These are phyloP conservation scores for Penicillium cosmopolitanum DNA, from an alignment of 495 filamentous ascomycete genomes.

Conservation along the genomic window DNA sequence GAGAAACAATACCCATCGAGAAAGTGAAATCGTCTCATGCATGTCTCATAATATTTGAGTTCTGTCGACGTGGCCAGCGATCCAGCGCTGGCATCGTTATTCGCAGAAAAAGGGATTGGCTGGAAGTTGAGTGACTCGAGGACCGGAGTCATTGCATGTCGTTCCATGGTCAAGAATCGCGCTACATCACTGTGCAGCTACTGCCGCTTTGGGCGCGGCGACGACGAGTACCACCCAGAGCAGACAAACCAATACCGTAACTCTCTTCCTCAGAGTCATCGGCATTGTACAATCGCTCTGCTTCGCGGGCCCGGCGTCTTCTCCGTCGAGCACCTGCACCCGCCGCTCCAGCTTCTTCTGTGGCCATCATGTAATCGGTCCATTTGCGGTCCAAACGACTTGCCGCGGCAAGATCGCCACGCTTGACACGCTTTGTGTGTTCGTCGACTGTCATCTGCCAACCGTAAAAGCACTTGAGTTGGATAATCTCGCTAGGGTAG, in stretches of 20 bases:
- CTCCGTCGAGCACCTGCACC: constrained; percentile 68
- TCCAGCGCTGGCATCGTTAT: constrained; percentile 21
- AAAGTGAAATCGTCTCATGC: constrained; percentile 6
- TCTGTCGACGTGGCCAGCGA: constrained; percentile 9
- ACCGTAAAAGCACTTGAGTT: constrained; percentile 89
- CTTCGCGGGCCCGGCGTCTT: constrained; percentile 75
- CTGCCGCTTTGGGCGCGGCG: constrained; percentile 60
- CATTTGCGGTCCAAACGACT: constrained; percentile 81
- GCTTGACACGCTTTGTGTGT: constrained; percentile 80
- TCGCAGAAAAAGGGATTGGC: constrained; percentile 12
- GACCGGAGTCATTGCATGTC: background rate
- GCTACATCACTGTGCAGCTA: constrained; percentile 60
- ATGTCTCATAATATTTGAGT: constrained; percentile 5
- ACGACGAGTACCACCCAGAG: constrained; percentile 39
- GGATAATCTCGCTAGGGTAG: constrained; percentile 74
- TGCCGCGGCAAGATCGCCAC: constrained; percentile 72
- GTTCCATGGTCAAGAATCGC: background rate
- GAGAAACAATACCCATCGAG: background rate
- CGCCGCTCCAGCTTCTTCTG: constrained; percentile 76
- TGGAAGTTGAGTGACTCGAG: background rate
- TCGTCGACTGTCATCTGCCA: constrained; percentile 95
- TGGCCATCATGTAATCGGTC: constrained; percentile 92
- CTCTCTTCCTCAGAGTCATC: constrained; percentile 70
- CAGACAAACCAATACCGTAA: constrained; percentile 30
- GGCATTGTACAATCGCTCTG: constrained; percentile 67